Evolutionary conservation across 2,329 filamentous ascomycete genomes (phyloP), one percentile per base, ranked within the genome.

Genomic region (Phaeoacremonium minimum): DNA sequence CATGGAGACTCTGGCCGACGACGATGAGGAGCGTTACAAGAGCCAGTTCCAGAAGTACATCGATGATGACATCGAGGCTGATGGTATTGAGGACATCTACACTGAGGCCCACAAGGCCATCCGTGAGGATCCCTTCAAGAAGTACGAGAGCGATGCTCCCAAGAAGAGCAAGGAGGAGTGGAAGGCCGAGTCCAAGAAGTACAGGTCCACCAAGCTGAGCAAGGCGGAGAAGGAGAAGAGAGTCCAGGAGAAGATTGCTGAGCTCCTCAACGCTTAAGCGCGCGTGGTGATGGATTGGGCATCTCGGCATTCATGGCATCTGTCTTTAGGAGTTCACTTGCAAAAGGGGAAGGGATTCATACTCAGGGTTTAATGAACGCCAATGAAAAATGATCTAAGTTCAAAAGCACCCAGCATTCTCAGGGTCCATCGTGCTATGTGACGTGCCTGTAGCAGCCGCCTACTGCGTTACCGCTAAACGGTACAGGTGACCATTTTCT

Each of bases 1-100:
- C 84, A 98, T 98, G 93, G 93, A 98, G 85, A 93, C 85, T 42
- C 87, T 98, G 50, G 93, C 93, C 72, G 93, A 98, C 60, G 93
- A 98, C 66, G 93, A 98, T 64, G 93, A 98, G 86, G 93, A 98
- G 83, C 90, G 93, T 66, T 98, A 88, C 87, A 91, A 91, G 80
- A 83, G 80, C 57, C 93, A 98, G 79, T 98, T 98, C 85, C 77
- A 83, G 69, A 85, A 93, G 73, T 98, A 98, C 81, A 85, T 95
- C 55, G 91, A 98, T 51, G 88, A 95, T 63, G 93, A 95, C 57
- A 69, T 98, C 51, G 91, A 97, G 77, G 90, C 93, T 48, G 93
- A 96, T 60, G 88, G 86, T 58, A 80, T 98, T 43, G 93, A 98
- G 87, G 93, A 98, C 61, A 68, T 97, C 55, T 98, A 97, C 81